These are phyloP conservation scores for Teratosphaeria pseudoeucalypti DNA, from an alignment of 2,329 filamentous ascomycete species.

Conservation along the genomic window DNA sequence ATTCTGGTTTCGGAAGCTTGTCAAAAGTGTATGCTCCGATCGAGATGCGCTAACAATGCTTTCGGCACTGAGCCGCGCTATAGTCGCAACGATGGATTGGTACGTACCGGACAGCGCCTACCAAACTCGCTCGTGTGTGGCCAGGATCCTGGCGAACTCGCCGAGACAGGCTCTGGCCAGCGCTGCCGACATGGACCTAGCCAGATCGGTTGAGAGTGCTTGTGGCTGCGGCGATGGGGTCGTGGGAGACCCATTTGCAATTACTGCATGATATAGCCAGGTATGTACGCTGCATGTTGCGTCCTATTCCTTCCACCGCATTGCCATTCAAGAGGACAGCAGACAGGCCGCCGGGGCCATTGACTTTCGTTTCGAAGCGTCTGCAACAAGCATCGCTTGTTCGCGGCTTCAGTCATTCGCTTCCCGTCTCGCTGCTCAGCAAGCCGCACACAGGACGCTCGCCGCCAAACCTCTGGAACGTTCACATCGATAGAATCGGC, in stretches of 20 bases:
- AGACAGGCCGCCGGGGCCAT: constrained; percentile 2
- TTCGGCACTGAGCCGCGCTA: neutral
- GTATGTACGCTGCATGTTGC: neutral
- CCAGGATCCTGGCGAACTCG: neutral
- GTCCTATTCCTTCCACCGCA: neutral
- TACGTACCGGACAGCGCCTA: neutral
- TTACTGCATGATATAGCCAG: neutral
- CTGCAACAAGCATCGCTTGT: constrained; percentile 4
- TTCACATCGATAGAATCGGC: neutral
- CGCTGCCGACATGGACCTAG: neutral
- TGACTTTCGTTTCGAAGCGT: constrained; percentile 5
- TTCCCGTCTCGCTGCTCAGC: neutral
- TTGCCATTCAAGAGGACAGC: neutral
- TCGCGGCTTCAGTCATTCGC: constrained; percentile 6
- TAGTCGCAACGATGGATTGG: neutral
- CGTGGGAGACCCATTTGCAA: neutral
- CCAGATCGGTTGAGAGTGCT: neutral
- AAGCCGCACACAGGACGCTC: neutral
- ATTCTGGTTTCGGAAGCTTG: neutral
- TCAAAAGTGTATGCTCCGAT: neutral
- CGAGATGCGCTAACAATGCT: neutral
- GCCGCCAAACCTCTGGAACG: neutral
- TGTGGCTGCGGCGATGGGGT: neutral
- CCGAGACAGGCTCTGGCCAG: neutral
- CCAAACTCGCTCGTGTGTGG: neutral